Percentiles rank a stretch among this genome's conserved stretches.
phyloP scores from a whole-genome alignment of 441 rosid species.

The Erysimum cheiri region DNA sequence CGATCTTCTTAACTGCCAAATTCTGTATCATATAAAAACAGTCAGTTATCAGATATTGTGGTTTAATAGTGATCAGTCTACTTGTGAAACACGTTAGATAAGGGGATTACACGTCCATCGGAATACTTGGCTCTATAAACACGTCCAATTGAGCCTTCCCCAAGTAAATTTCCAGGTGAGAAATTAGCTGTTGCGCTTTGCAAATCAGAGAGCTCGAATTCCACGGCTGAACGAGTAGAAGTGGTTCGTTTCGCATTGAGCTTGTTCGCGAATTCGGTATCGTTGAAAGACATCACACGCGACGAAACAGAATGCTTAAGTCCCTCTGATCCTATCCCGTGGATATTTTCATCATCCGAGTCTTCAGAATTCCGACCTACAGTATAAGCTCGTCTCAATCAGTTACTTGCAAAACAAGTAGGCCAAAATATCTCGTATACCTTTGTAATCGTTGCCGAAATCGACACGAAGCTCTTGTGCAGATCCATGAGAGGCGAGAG shows the following conservation, averaged over 20 bases:
- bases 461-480: conserved; percentile 45
- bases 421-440: conserved; percentile 37
- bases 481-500: conserved; percentile 45
- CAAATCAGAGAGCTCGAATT: conserved; percentile 70
- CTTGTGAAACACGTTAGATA: background rate
- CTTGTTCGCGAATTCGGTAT: conserved; percentile 39
- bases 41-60: conserved; percentile 3
- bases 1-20: conserved; percentile 86
- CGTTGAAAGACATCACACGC: conserved; percentile 39
- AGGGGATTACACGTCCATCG: conserved; percentile 66
- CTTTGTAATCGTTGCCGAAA: conserved; percentile 49
- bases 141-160: conserved; percentile 84
- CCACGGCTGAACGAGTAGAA: conserved; percentile 49
- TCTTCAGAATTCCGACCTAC: conserved; percentile 49
- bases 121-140: conserved; percentile 81
- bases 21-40: conserved; percentile 50
- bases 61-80: background rate
- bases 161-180: conserved; percentile 69
- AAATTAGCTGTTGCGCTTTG: conserved; percentile 73
- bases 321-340: conserved; percentile 60
- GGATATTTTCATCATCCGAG: conserved; percentile 55
- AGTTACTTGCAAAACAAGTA: conserved; percentile 31
- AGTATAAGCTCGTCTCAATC: conserved; percentile 18
- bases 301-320: conserved; percentile 44
- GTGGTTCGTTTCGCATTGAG: conserved; percentile 63